A percentile compares a stretch with the other conserved stretches of the same genome.
Conservation (phyloP, 805 yeast genomes). For the Candida maltosa region DNA sequence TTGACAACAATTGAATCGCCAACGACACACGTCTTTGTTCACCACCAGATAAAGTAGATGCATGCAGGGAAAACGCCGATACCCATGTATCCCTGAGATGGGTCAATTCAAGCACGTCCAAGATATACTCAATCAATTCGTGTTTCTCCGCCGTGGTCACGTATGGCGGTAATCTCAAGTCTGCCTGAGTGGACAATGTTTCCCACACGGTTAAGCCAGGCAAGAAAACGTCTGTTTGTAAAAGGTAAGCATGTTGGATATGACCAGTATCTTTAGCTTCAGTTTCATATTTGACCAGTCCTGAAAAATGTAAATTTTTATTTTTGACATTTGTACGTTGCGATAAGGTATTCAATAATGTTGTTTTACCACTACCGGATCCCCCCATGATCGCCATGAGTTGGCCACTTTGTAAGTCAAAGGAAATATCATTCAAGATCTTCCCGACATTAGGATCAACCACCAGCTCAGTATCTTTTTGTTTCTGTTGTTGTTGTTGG, state of each 20-base stretch:
- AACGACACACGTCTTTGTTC: conserved; percentile 76
- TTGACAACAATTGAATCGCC: conserved; percentile 72
- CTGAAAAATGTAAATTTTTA: conserved; percentile 39
- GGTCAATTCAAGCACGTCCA: conserved; percentile 61
- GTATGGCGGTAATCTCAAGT: conserved; percentile 54
- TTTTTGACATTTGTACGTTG: conserved; percentile 43
- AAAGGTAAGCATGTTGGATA: conserved; percentile 55
- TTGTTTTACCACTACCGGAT: conserved; percentile 85
- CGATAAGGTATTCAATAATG: conserved; percentile 65
- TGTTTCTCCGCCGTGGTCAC: conserved; percentile 42
- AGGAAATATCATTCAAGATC: conserved; percentile 46
- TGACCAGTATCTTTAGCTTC: conserved; percentile 5
- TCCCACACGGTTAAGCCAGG: conserved; percentile 74
- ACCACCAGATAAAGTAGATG: conserved; percentile 75
- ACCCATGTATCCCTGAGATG: conserved; percentile 61
- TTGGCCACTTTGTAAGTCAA: conserved; percentile 58
- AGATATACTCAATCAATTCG: conserved; percentile 54
- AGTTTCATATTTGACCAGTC: conserved; percentile 33
- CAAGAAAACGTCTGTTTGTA: conserved; percentile 70
- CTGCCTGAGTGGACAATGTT: conserved; percentile 68
- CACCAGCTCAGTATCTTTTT: neutral
- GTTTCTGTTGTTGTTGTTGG: conserved; percentile 7
- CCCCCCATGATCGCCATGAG: conserved; percentile 84
- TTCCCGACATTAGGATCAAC: conserved; percentile 4
- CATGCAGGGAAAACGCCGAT: conserved; percentile 41